Evolutionary conservation across 805 yeast genomes (phyloP), one percentile per base, ranked within the genome.

Genomic region (Sugiyamaella mastotermitis): DNA sequence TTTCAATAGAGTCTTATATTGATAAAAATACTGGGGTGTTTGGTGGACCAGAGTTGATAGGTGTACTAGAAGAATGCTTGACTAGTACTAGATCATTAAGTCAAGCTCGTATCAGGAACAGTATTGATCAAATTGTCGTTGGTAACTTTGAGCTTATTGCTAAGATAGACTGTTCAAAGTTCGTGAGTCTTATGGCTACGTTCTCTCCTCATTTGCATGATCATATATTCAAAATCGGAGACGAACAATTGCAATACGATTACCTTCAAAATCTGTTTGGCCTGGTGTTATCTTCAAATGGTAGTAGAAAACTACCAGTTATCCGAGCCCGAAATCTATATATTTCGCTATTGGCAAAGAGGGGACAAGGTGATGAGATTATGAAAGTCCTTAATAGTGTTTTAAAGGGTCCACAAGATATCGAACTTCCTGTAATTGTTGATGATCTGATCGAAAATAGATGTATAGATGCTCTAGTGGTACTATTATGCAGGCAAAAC

Each of bases 141-240:
- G 42, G 43, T 1, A 48, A 68, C 33, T 66, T 65, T 41, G 51
- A 40, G 4, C 11, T 24, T 2, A 33, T 52, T 1, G 48, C 55
- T 9, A 28, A 36, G 2, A 51, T 56, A 3, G 67, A 71, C 43
- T 51, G 64, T 1, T 42, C 38, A 1, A 59, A 55, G 6, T 58
- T 74, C 51, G 67, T 68, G 3, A 38, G 35, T 3, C 40, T 69
- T 4, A 53, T 76, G 8, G 51, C 62, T 10, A 49, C 48, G 11
- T 56, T 63, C 45, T 51, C 59, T 34, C 73, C 74, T 0, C 41
- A 47, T 1, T 42, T 76, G 25, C 75, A 74, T 48, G 33, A 41
- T 1, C 57, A 61, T 34, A 57, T 67, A 1, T 48, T 74, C 24
- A 39, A 50, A 8, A 43, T 61, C 1, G 51, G 50, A 2, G 54